These are phyloP conservation scores for Spinacia oleracea DNA, from an alignment of 179 eudicot species.

Conservation along the genomic window DNA sequence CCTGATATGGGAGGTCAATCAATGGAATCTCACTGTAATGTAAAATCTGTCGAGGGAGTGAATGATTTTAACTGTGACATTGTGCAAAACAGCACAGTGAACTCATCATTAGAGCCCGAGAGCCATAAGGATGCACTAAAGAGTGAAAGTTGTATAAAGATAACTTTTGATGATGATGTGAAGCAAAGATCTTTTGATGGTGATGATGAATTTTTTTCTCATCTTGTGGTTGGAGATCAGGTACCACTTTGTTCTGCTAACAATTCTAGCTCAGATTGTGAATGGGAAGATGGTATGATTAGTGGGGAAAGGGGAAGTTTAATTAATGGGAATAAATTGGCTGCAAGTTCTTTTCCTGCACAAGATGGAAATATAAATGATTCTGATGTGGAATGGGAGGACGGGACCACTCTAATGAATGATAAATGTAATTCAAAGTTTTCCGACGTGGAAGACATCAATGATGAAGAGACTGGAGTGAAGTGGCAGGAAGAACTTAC, in stretches of 20 bases:
- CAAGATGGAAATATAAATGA: constrained; percentile 35
- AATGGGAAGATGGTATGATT: constrained; percentile 71
- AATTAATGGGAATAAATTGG: constrained; percentile 18
- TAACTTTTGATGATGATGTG: constrained; percentile 62
- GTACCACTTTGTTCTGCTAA: constrained; percentile 34
- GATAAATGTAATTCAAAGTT: constrained; percentile 25
- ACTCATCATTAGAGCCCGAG: constrained; percentile 22
- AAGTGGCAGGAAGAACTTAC: constrained; percentile 57
- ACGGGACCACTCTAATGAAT: constrained; percentile 7
- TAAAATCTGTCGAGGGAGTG: constrained; percentile 30
- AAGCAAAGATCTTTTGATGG: constrained; percentile 37
- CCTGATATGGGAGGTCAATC: constrained; percentile 23
- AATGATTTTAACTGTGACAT: constrained; percentile 27
- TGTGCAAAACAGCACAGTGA: constrained; percentile 11
- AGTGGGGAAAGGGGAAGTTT: constrained; percentile 26
- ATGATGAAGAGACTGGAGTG: constrained; percentile 44
- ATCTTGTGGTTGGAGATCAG: constrained; percentile 61
- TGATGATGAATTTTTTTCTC: constrained; percentile 74
- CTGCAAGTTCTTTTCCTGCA: constrained; percentile 21
- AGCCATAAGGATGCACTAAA: constrained; percentile 24
- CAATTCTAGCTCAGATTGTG: constrained; percentile 58
- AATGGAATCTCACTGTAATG: constrained; percentile 21
- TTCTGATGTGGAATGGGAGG: constrained; percentile 42
- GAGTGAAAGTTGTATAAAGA: constrained; percentile 46
- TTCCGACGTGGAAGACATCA: constrained; percentile 26